Evolutionary conservation across 345 rosid genomes (phyloP).

Genomic region (Brassica rapa): DNA sequence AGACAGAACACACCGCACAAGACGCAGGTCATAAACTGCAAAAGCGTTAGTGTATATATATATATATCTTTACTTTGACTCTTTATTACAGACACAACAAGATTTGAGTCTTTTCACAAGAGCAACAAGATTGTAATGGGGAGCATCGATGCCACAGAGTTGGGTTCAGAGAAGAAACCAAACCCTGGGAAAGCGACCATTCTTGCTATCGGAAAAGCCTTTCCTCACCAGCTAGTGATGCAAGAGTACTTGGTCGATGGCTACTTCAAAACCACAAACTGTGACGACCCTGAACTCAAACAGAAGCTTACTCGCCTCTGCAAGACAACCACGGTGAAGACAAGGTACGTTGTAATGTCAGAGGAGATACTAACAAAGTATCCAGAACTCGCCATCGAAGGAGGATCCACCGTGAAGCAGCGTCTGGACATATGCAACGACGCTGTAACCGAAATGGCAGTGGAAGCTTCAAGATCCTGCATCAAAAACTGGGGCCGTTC

Average conservation of each 20-base stretch:
- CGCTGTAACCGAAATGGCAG: constrained; percentile 89
- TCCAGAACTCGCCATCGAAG: constrained; percentile 84
- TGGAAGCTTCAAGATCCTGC: constrained; percentile 78
- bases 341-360: constrained; percentile 95
- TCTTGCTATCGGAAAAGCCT: constrained; percentile 86
- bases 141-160: constrained; percentile 41
- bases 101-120: constrained; percentile 1
- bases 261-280: constrained; percentile 86
- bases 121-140: constrained; percentile 49
- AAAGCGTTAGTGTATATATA: constrained; percentile 21
- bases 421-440: constrained; percentile 72
- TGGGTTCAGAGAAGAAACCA: constrained; percentile 40
- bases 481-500: constrained; percentile 82
- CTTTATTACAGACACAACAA: constrained; percentile 23
- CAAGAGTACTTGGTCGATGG: constrained; percentile 94
- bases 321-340: constrained; percentile 93
- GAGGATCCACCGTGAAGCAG: constrained; percentile 77
- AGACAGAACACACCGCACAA: constrained; percentile 30
- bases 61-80: constrained; percentile 25
- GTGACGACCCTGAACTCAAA: constrained; percentile 88
- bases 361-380: constrained; percentile 82
- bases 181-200: constrained; percentile 75
- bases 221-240: constrained; percentile 96
- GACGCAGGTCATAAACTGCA: constrained; percentile 23
- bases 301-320: constrained; percentile 85